A percentile compares a stretch with the other conserved stretches of the same genome.
Evolutionary conservation across 176 grass and related monocot genomes (phyloP).

Genomic region (Poa annua): DNA sequence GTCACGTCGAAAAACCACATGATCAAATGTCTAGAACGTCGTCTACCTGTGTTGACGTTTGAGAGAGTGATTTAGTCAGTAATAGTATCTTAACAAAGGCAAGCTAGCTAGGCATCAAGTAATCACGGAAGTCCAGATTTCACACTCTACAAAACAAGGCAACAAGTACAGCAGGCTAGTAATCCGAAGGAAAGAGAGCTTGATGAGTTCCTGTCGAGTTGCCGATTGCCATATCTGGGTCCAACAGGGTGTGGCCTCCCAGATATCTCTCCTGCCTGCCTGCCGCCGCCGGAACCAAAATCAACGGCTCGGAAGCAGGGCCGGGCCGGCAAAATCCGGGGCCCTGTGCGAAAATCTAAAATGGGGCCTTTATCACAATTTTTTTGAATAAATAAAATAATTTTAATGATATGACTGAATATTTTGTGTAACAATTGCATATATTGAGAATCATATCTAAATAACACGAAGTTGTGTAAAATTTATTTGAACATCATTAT

Average conservation of each 20-base stretch:
- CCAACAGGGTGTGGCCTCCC: slow-evolving; percentile 35
- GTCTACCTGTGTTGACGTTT: not conserved
- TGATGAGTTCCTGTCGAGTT: slow-evolving; percentile 6
- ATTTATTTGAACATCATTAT: no score
- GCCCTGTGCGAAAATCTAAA: no score
- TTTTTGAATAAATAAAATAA: no score
- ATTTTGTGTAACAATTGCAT: no score
- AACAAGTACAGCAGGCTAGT: not conserved
- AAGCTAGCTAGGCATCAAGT: not conserved
- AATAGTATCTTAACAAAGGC: not conserved
- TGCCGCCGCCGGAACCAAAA: not conserved
- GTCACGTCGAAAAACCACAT: not conserved
- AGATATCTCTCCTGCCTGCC: slow-evolving; percentile 24
- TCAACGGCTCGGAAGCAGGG: not conserved
- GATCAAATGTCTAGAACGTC: not conserved
- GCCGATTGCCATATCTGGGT: slow-evolving; percentile 42
- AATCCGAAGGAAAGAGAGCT: not conserved
- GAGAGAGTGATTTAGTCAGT: not conserved
- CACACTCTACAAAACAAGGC: not conserved
- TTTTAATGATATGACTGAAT: no score
- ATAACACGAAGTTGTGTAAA: no score
- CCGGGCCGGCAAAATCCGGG: no score
- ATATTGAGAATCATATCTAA: no score
- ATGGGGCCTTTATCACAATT: no score
- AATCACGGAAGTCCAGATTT: not conserved